A percentile compares a stretch with the other conserved stretches of the same genome.
Conservation (phyloP, 257 asterid species). For the Striga asiatica region DNA sequence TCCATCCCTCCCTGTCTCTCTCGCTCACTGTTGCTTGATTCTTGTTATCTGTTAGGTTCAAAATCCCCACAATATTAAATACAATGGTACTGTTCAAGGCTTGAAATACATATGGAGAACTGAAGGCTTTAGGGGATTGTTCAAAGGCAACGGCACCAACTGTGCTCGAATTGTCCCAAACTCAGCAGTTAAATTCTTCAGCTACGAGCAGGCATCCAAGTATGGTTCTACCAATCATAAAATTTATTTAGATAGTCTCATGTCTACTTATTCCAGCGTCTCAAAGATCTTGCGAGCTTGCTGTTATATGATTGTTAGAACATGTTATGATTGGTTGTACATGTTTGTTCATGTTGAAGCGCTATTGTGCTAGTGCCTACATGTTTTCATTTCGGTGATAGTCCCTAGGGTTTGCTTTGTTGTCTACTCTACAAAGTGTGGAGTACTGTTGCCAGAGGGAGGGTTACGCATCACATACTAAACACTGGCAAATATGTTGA, state of each 20-base stretch:
- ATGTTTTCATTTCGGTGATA: background rate
- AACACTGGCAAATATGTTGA: too few relatives aligned
- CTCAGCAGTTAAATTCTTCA: slow-evolving; percentile 98
- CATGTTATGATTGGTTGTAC: too few relatives aligned
- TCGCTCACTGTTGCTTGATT: slow-evolving; percentile 10
- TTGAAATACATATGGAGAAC: slow-evolving; percentile 80
- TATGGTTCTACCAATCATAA: slow-evolving; percentile 25
- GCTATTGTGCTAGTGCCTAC: too few relatives aligned
- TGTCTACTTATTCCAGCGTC: background rate
- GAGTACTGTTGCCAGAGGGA: background rate
- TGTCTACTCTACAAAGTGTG: background rate
- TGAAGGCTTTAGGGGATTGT: slow-evolving; percentile 80
- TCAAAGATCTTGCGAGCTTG: too few relatives aligned
- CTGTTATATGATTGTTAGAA: too few relatives aligned
- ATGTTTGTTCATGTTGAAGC: too few relatives aligned
- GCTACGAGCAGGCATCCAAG: slow-evolving; percentile 99
- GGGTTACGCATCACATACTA: background rate
- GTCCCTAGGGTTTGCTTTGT: background rate
- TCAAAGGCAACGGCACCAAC: slow-evolving; percentile 92
- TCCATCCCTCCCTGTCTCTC: background rate
- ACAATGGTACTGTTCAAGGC: slow-evolving; percentile 85
- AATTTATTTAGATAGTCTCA: background rate
- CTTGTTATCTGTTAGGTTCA: slow-evolving; percentile 56
- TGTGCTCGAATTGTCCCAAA: slow-evolving; percentile 95
- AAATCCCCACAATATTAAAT: slow-evolving; percentile 77